Evolutionary conservation across 768 basidiomycete species (phyloP).

Genomic region (Mycena epipterygia): DNA sequence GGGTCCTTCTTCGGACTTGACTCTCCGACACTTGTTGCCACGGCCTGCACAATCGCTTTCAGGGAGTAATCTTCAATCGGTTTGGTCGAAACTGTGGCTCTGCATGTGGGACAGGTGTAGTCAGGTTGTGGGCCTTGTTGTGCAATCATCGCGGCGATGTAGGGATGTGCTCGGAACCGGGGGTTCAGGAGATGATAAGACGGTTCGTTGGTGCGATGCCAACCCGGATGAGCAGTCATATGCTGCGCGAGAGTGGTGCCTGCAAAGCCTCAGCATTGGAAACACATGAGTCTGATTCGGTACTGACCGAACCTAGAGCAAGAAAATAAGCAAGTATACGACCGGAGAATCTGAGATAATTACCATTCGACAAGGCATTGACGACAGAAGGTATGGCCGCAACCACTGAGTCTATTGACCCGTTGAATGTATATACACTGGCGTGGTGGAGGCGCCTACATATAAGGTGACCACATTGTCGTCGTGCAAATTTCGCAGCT

Average conservation of each 20-base stretch:
- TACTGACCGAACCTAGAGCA: constrained; percentile 50
- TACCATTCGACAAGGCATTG: constrained; percentile 71
- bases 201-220: constrained; percentile 49
- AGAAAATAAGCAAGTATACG: too few species aligned
- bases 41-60: constrained; percentile 66
- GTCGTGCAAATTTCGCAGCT: constrained; percentile 76
- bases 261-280: constrained; percentile 50
- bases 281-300: background rate
- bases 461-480: constrained; percentile 76
- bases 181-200: constrained; percentile 39
- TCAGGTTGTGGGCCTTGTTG: constrained; percentile 55
- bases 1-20: constrained; percentile 53
- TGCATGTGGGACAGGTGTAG: constrained; percentile 80
- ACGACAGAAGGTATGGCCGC: constrained; percentile 81
- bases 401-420: constrained; percentile 66
- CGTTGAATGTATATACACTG: background rate
- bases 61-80: constrained; percentile 75
- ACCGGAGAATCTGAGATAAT: too few species aligned
- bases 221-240: constrained; percentile 59
- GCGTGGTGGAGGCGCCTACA: constrained; percentile 55
- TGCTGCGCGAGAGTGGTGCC: constrained; percentile 63
- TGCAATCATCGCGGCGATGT: constrained; percentile 43
- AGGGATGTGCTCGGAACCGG: constrained; percentile 42
- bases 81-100: constrained; percentile 59
- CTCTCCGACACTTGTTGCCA: constrained; percentile 66